Base-by-base conservation (phyloP, 371 early-diverging fungal genomes). In the Furculomyces boomerangus region DNA sequence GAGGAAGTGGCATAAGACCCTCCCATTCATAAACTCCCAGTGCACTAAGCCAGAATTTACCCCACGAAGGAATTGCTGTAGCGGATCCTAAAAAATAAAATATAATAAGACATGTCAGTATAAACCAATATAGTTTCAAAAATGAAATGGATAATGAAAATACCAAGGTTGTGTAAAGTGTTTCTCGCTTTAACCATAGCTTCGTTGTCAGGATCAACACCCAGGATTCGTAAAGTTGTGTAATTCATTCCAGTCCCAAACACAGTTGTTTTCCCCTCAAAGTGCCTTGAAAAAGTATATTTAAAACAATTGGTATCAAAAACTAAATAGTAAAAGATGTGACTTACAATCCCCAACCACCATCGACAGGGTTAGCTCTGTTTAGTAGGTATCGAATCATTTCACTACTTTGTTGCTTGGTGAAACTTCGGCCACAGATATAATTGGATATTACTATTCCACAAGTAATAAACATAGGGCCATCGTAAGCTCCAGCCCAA, bases 401-500 rank as follows among this genome's bases (percentile, higher is more conserved):
- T 73, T 95, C 97, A 2, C 75, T 71, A 22, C 72, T 70, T 61
- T 71, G 73, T 26, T 68, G 68, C 7, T 81, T 74, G 46, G 71
- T 74, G 7, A 87, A 59, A 47, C 72, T 71, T n/a, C 70, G 66
- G 3, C 79, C 77, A 0, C 92, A 87, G 54, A 93, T 76, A 61
- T 93, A 90, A 66, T 82, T 79, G 50, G 81, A 64, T 54, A 97
- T 86, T 35, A 82, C 74, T 8, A 93, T 58, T 13, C 96, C 96
- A 16, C 91, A 90, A 24, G 91, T 74, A 53, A 95, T 67, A 67
- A 97, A 97, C 86, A 94, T 83, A 27, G 97, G 96, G 2, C 97
- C 97, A 55, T 92, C 96, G 67, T 94, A 95, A 59, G 91, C 90
- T 40, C 95, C 93, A 2, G 89, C 86, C 86, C 90, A 96, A 74